Evolutionary conservation across 257 asterid genomes (phyloP), one percentile per base, ranked within the genome.

Genomic region (Ocimum tenuiflorum): DNA sequence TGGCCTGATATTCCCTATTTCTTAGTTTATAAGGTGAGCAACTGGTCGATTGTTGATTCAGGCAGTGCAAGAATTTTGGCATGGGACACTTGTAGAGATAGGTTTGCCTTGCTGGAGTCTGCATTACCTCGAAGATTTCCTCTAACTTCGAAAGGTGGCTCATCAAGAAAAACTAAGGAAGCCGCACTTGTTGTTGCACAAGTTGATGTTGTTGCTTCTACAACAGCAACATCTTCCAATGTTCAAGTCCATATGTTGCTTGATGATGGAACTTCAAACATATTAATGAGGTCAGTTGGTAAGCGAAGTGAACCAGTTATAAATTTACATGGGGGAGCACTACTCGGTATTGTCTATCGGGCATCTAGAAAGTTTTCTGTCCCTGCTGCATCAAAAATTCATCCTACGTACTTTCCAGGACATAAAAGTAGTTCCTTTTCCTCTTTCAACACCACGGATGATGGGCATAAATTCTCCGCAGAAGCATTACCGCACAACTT

Each of bases 1-100:
- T 92, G 98, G 98, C 98, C 98, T 31, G 97, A 92, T 82, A 92
- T 92, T 57, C 98, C 98, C 57, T 89, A 89, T 77, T 92, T 92
- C 83, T 82, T 94, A 36, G 68, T 92, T 70, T 89, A 83, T 72
- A 92, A 87, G 86, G 94, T 89, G 59, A 83, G 94, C 42, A 92
- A 92, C 78, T 92, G 97, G 97, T 82, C 98, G 12, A 68, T 92
- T 36, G 96, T 89, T 74, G 98, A 92, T 85, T 92, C 98, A 24
- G 97, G 97, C 43, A 87, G 94, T 69, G 98, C 98, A 62, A 86
- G 98, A 80, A 84, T 82, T 50, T 78, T 91, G 77, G 96, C 87
- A 62, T 91, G 98, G 98, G 98, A 91, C 78, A 71, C 88, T 54
- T 91, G 97, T 73, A 81, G 91, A 69, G 98, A 91, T 68, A 81